Evolutionary conservation across 257 asterid genomes (phyloP).

Genomic region (Solanum chaucha): DNA sequence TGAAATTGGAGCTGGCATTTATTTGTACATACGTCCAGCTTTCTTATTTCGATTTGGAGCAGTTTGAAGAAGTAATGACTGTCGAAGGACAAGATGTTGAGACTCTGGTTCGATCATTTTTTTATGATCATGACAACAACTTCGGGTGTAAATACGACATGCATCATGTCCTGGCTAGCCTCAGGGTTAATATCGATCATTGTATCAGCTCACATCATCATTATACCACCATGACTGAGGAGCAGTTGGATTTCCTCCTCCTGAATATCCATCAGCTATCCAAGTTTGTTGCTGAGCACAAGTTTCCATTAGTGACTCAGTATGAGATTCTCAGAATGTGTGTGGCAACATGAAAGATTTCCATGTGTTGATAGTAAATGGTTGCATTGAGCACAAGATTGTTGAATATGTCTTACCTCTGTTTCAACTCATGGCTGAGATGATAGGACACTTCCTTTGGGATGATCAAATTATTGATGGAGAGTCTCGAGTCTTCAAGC

Average conservation of each 20-base stretch:
- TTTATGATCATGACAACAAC: not conserved
- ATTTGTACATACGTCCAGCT: not conserved
- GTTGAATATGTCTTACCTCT: no score
- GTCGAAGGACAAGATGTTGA: not conserved
- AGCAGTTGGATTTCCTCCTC: not conserved
- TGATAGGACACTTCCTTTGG: no score
- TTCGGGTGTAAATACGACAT: not conserved
- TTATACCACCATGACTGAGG: not conserved
- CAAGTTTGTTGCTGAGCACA: not conserved
- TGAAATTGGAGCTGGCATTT: not conserved
- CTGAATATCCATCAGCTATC: not conserved
- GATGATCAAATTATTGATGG: no score
- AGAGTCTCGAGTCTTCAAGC: no score
- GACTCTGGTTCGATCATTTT: not conserved
- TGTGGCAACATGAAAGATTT: not conserved
- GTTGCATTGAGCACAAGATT: no score
- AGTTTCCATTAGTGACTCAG: not conserved
- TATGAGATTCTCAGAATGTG: not conserved
- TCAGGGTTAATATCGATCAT: not conserved
- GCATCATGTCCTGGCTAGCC: not conserved
- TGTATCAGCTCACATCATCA: not conserved
- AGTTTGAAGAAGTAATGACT: not conserved
- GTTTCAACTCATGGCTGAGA: no score
- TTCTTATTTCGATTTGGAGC: not conserved
- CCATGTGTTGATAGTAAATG: no score